phyloP scores from a whole-genome alignment of 2,329 filamentous ascomycete species.

The Calonectria henricotiae region DNA sequence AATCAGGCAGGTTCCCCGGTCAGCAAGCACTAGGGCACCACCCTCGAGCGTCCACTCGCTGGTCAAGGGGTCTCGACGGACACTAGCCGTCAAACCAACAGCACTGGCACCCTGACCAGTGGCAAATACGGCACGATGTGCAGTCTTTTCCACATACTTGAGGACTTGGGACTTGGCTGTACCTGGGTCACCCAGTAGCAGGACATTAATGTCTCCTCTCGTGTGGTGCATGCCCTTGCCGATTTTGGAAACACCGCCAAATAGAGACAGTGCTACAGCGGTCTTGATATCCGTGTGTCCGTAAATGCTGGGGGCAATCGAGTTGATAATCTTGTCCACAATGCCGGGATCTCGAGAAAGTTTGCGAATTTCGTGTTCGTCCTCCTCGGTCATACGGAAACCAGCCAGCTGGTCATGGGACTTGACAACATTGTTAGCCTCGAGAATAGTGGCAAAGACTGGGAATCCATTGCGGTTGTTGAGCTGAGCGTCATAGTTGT shows the following conservation, averaged over 20 bases:
- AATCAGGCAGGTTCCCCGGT: slow-evolving; percentile 95
- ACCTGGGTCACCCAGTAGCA: slow-evolving; percentile 96
- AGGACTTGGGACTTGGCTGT: slow-evolving; percentile 98
- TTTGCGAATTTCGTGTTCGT: slow-evolving; percentile 90
- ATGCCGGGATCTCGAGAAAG: slow-evolving; percentile 93
- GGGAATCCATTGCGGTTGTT: slow-evolving; percentile 99
- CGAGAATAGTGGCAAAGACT: slow-evolving; percentile 96
- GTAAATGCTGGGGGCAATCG: slow-evolving; percentile 97
- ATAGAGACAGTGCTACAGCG: slow-evolving; percentile 92
- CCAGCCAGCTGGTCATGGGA: slow-evolving; percentile 97
- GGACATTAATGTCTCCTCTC: slow-evolving; percentile 97
- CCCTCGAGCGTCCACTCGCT: slow-evolving; percentile 98
- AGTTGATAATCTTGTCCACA: slow-evolving; percentile 91
- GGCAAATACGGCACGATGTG: slow-evolving; percentile 96
- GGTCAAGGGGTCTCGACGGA: slow-evolving; percentile 94
- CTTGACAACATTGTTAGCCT: slow-evolving; percentile 98
- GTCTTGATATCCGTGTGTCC: slow-evolving; percentile 98
- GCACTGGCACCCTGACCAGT: slow-evolving; percentile 98
- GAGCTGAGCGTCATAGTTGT: slow-evolving; percentile 97
- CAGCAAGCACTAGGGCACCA: slow-evolving; percentile 93
- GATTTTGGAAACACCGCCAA: slow-evolving; percentile 93
- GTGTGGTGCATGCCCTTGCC: slow-evolving; percentile 92
- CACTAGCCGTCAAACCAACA: slow-evolving; percentile 96
- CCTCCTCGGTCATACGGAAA: slow-evolving; percentile 94
- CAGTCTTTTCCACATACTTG: slow-evolving; percentile 98